Conservation (phyloP, 2,329 filamentous ascomycete species). For the Fusarium tanahbumbuense region DNA sequence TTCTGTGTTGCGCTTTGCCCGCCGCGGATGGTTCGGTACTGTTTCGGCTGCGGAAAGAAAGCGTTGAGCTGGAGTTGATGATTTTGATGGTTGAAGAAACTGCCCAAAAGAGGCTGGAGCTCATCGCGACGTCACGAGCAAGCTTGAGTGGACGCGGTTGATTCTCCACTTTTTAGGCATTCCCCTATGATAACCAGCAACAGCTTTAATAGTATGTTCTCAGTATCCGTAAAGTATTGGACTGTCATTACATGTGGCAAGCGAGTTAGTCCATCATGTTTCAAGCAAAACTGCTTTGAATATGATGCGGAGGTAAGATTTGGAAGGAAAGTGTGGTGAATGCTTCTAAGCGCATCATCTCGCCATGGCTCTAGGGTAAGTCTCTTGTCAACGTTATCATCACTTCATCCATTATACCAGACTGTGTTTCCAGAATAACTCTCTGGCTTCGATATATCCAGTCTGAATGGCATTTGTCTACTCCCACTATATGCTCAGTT, state of each 20-base stretch:
- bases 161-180: slow-evolving; percentile 14
- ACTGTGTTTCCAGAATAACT: not conserved
- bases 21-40: not conserved
- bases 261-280: fast-evolving
- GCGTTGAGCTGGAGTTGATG: not conserved
- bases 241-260: not conserved
- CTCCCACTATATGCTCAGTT: not conserved
- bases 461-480: not conserved
- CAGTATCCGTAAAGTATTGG: not conserved
- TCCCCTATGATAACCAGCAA: not conserved
- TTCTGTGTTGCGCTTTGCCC: not conserved
- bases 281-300: not conserved
- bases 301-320: not conserved
- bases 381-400: not conserved
- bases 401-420: not conserved
- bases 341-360: not conserved
- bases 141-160: not conserved
- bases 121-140: slow-evolving; percentile 24
- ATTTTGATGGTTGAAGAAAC: slow-evolving; percentile 4
- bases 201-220: not conserved
- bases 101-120: slow-evolving; percentile 11
- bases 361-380: not conserved
- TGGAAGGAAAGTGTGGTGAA: not conserved
- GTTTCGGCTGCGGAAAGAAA: not conserved
- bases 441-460: not conserved